phyloP scores from a whole-genome alignment of 805 yeast genomes.

The Zygotorulaspora florentina region DNA sequence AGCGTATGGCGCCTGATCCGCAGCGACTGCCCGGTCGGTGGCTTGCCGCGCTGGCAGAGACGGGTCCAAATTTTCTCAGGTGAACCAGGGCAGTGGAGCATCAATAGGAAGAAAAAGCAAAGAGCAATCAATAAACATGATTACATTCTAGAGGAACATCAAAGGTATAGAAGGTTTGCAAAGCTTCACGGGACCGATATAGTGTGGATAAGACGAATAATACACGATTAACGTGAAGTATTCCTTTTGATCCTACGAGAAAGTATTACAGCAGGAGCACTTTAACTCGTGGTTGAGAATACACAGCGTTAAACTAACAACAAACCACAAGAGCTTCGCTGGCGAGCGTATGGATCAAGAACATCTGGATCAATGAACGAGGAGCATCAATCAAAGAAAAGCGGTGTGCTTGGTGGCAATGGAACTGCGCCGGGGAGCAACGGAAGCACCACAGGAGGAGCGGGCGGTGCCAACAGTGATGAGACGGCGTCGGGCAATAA shows the following conservation, averaged over 20 bases:
- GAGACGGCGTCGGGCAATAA: neutral
- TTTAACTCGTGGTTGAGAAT: too few species aligned
- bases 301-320: too few species aligned
- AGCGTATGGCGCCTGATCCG: neutral
- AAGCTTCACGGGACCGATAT: too few species aligned
- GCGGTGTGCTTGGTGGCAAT: neutral
- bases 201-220: too few species aligned
- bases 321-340: too few species aligned
- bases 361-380: neutral
- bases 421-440: neutral
- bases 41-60: neutral
- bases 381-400: neutral
- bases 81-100: neutral
- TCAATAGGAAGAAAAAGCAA: neutral
- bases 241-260: too few species aligned
- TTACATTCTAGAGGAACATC: neutral
- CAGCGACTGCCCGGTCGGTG: neutral
- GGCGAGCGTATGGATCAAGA: too few species aligned
- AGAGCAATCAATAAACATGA: slow-evolving; percentile 2
- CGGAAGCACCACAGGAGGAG: neutral
- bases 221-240: too few species aligned
- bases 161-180: neutral
- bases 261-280: neutral
- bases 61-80: neutral
- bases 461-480: neutral